These are phyloP conservation scores for Solanum dulcamara DNA, from an alignment of 257 asterid species.

Conservation along the genomic window DNA sequence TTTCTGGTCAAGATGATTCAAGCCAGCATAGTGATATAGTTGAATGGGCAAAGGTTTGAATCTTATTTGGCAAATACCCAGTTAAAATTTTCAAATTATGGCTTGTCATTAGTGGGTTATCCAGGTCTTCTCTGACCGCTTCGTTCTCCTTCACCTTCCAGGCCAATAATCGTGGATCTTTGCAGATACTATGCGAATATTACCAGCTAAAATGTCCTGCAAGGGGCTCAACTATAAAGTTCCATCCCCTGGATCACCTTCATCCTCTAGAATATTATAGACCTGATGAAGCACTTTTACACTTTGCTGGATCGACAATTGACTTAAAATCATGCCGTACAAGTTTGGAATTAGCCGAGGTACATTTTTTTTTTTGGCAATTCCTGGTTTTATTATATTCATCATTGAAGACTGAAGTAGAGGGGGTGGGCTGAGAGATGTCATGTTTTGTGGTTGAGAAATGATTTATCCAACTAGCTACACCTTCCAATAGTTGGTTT, in stretches of 20 bases:
- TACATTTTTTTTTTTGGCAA: constrained; percentile 5
- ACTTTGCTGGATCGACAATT: constrained; percentile 69
- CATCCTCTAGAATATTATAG: constrained; percentile 84
- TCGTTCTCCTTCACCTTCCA: constrained; percentile 18
- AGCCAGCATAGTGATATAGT: constrained; percentile 75
- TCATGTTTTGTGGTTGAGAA: neutral
- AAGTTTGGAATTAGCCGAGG: constrained; percentile 91
- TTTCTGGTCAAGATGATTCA: constrained; percentile 80
- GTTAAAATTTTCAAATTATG: neutral
- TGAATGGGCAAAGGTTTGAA: constrained; percentile 91
- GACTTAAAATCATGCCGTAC: constrained; percentile 78
- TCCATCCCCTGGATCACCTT: constrained; percentile 89
- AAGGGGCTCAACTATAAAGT: constrained; percentile 68
- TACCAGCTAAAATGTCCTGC: constrained; percentile 56
- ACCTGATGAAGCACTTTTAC: constrained; percentile 61
- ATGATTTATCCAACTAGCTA: neutral
- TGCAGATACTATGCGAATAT: constrained; percentile 82
- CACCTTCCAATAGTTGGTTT: neutral
- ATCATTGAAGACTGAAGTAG: neutral
- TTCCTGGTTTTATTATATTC: neutral
- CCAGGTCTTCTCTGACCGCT: constrained; percentile 1
- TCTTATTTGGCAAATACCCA: neutral
- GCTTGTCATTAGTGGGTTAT: neutral
- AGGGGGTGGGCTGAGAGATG: neutral
- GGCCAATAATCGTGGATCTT: constrained; percentile 77